Conservation (phyloP, 257 asterid genomes). For the Gentiana straminea region DNA sequence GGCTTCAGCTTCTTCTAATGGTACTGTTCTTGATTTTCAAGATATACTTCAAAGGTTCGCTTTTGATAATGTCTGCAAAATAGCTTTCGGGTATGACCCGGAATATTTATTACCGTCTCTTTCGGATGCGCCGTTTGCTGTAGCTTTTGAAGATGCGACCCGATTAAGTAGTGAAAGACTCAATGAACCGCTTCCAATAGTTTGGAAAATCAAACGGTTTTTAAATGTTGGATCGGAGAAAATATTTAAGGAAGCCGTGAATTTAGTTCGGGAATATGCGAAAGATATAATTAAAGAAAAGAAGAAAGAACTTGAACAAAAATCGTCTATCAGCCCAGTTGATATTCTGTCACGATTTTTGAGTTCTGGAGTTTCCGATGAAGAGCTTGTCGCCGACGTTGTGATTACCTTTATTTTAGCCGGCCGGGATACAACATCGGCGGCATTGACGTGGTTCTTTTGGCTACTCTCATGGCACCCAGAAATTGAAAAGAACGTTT, state of each 20-base stretch:
- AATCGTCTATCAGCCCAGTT: conserved; percentile 18
- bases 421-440: conserved; percentile 59
- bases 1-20: neutral
- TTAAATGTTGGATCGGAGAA: conserved; percentile 41
- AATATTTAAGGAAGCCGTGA: conserved; percentile 12
- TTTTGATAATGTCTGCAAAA: conserved; percentile 51
- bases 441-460: conserved; percentile 65
- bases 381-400: conserved; percentile 39
- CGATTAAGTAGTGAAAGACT: conserved; percentile 22
- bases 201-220: conserved; percentile 36
- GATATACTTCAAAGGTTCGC: conserved; percentile 44
- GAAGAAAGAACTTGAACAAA: conserved; percentile 17
- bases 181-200: conserved; percentile 17
- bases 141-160: conserved; percentile 33
- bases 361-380: conserved; percentile 35
- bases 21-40: conserved; percentile 19
- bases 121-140: conserved; percentile 36
- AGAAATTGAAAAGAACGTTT: conserved; percentile 25
- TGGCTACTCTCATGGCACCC: conserved; percentile 35
- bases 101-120: conserved; percentile 30
- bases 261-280: conserved; percentile 35
- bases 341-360: conserved; percentile 51
- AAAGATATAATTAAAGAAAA: conserved; percentile 24
- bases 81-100: conserved; percentile 66
- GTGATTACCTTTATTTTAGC: conserved; percentile 62